phyloP scores from a whole-genome alignment of 495 filamentous ascomycete species.

The Evernia prunastri region DNA sequence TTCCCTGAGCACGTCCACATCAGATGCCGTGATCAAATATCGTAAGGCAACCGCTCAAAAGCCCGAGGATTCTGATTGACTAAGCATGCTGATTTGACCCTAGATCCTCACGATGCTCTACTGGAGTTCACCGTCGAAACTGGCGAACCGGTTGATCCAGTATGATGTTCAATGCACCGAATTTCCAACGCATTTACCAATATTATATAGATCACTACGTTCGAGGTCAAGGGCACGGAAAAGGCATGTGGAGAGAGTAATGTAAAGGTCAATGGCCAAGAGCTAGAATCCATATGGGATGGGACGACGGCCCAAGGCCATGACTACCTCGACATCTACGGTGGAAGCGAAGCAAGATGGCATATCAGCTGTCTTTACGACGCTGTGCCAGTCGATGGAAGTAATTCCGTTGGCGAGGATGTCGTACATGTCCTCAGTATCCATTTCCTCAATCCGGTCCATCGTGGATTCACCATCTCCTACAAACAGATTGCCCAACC shows the following conservation, averaged over 20 bases:
- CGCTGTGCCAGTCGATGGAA: slow-evolving; percentile 20
- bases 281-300: slow-evolving; percentile 30
- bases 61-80: neutral
- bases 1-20: slow-evolving; percentile 9
- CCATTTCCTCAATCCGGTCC: slow-evolving; percentile 34
- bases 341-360: slow-evolving; percentile 39
- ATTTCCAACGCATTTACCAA: slow-evolving; percentile 16
- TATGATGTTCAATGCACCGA: slow-evolving; percentile 10
- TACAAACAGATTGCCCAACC: slow-evolving; percentile 40
- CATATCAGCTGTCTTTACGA: slow-evolving; percentile 40
- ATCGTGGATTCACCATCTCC: slow-evolving; percentile 39
- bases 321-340: slow-evolving; percentile 29
- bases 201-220: slow-evolving; percentile 26
- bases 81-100: slow-evolving; percentile 10
- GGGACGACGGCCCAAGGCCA: slow-evolving; percentile 34
- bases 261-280: slow-evolving; percentile 34
- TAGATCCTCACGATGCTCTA: slow-evolving; percentile 18
- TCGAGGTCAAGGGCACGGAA: slow-evolving; percentile 27
- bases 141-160: slow-evolving; percentile 17
- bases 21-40: slow-evolving; percentile 19
- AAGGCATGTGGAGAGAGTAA: slow-evolving; percentile 34
- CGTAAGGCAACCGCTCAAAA: slow-evolving; percentile 9
- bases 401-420: slow-evolving; percentile 30
- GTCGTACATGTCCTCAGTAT: slow-evolving; percentile 44
- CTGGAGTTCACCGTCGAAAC: slow-evolving; percentile 14